A percentile compares a stretch with the other conserved stretches of the same genome.
Conservation (phyloP, 1,284 basidiomycete species). For the Taiwanofungus camphoratus region DNA sequence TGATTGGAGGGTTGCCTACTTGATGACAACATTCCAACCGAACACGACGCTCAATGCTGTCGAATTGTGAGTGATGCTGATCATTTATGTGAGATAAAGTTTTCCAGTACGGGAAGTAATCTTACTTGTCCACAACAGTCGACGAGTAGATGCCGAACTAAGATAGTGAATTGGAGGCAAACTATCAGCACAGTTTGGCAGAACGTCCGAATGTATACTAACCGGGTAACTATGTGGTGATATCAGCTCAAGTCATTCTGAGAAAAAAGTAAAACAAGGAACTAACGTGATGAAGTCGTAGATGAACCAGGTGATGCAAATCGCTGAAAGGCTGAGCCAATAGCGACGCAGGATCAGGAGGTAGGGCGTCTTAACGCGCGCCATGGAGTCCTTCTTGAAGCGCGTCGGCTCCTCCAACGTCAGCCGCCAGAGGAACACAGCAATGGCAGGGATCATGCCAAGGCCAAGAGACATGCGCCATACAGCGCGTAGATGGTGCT, state of each 20-base stretch:
- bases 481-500: conserved; percentile 75
- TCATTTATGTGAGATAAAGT: background rate
- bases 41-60: conserved; percentile 53
- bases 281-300: conserved; percentile 78
- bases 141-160: conserved; percentile 84
- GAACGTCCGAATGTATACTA: conserved; percentile 20
- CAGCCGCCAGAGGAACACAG: conserved; percentile 84
- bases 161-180: conserved; percentile 1
- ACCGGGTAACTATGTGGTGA: conserved; percentile 48
- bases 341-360: conserved; percentile 77
- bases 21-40: conserved; percentile 76
- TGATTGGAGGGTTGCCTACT: conserved; percentile 37
- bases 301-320: conserved; percentile 78
- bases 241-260: conserved; percentile 1
- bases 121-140: conserved; percentile 65
- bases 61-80: conserved; percentile 53
- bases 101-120: background rate
- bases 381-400: conserved; percentile 75
- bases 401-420: conserved; percentile 77
- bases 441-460: conserved; percentile 75
- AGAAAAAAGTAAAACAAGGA: conserved; percentile 19
- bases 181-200: background rate
- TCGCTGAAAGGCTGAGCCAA: conserved; percentile 61
- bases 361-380: conserved; percentile 70
- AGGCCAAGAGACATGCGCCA: conserved; percentile 91